These are phyloP conservation scores for Umbelopsis isabellina DNA, from an alignment of 192 early-diverging fungal genomes.

Conservation along the genomic window DNA sequence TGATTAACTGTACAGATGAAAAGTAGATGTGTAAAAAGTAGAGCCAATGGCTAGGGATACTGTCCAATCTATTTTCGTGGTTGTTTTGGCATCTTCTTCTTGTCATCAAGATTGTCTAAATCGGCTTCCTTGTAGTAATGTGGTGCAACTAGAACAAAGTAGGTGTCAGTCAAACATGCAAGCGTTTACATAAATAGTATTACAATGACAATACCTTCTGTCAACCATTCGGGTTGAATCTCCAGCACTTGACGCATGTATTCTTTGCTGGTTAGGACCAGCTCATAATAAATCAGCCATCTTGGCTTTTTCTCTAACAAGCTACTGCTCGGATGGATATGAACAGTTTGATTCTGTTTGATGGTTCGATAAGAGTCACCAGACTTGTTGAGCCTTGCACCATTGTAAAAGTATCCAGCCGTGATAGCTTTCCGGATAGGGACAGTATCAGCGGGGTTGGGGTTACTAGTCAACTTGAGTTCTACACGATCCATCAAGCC, in stretches of 20 bases:
- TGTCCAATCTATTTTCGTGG: conserved; percentile 9
- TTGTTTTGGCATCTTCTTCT: conserved; percentile 58
- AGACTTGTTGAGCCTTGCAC: conserved; percentile 79
- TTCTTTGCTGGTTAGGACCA: conserved; percentile 92
- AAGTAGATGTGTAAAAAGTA: background rate
- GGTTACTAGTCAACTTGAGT: conserved; percentile 78
- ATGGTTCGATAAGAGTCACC: conserved; percentile 91
- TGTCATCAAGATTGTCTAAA: conserved; percentile 55
- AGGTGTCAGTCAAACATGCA: background rate
- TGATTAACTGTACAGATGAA: conserved; percentile 7
- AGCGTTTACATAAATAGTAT: background rate
- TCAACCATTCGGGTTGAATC: conserved; percentile 84
- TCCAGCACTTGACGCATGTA: conserved; percentile 96
- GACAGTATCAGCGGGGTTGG: conserved; percentile 81
- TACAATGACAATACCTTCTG: conserved; percentile 61
- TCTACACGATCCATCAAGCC: conserved; percentile 92
- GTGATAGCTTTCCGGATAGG: conserved; percentile 93
- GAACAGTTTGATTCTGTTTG: conserved; percentile 89
- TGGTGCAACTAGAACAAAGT: conserved; percentile 58
- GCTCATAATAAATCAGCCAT: conserved; percentile 91
- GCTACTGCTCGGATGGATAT: conserved; percentile 89
- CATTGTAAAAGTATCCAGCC: conserved; percentile 96
- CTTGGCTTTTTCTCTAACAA: conserved; percentile 81
- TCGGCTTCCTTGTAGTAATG: conserved; percentile 80
- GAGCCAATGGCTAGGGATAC: background rate